Base-by-base conservation (phyloP, 2,329 filamentous ascomycete species). In the Calonectria montana region DNA sequence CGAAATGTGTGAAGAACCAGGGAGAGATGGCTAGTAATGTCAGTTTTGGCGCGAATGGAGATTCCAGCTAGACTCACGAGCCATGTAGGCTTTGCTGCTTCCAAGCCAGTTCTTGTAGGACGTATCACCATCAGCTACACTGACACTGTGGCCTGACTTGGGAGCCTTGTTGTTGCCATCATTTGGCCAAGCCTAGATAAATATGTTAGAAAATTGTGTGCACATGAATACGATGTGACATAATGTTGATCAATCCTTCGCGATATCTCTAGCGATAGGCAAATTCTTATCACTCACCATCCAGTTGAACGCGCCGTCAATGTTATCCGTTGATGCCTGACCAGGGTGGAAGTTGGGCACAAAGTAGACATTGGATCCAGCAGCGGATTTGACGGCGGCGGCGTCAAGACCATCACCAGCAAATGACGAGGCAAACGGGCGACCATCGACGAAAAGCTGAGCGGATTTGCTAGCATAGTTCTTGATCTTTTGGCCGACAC, bases 401-500 rank as follows among this genome's bases (percentile, higher is more conserved):
- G 86, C 82, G 70, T 88, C 84, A 3, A 88, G 77, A 0, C 85
- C 84, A 50, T 88, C 85, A 3, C 87, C 87, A 0, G 82, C 83
- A 75, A 90, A 91, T 0, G 88, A 89, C 0, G 89, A 90, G 1
- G 86, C 88, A 69, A 90, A 88, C 4, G 87, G 81, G 71, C 87
- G 86, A 59, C 81, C 81, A 43, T 89, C 85, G 43, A 89, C 84
- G 59, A 81, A 82, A 43, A 90, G 86, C 75, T 90, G 87, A 1
- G 84, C 87, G 0, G 85, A 78, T 2, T 80, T 79, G 23, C 76
- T 78, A 2, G 81, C 84, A 69, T 88, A 90, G 69, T 86, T 80
- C 15, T 83, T 83, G 67, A 89, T 83, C 76, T 86, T 87, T 53
- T 81, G 76, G 1, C 86, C 87, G 21, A 87, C 84, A 15, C 80